Conservation (phyloP, 371 early-diverging fungal species). For the Rhizopus delemar region DNA sequence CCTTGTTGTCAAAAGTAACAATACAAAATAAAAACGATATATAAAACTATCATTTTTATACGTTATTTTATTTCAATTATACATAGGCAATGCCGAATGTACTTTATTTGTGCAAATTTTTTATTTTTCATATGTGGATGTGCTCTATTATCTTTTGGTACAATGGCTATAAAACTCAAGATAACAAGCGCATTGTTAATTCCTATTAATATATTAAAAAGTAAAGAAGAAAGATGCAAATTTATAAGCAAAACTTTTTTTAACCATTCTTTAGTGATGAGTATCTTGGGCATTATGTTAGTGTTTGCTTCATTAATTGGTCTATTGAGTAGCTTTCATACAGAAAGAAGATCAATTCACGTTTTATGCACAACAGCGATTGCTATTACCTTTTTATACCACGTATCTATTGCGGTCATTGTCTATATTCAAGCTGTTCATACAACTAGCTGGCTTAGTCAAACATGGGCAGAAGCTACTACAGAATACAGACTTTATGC, state of each 20-base stretch:
- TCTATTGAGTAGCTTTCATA: slow-evolving; percentile 34
- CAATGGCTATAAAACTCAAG: slow-evolving; percentile 36
- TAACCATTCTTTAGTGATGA: slow-evolving; percentile 33
- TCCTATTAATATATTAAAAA: slow-evolving; percentile 45
- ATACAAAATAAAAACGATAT: neutral
- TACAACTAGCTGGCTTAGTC: slow-evolving; percentile 33
- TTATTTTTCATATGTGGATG: slow-evolving; percentile 41
- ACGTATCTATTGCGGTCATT: slow-evolving; percentile 38
- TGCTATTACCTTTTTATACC: slow-evolving; percentile 39
- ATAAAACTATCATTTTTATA: neutral
- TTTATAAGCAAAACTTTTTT: neutral
- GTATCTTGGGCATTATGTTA: slow-evolving; percentile 41
- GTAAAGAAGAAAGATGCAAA: slow-evolving; percentile 16
- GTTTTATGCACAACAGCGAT: slow-evolving; percentile 36
- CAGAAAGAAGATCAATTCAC: slow-evolving; percentile 34
- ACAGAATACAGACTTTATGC: slow-evolving; percentile 37
- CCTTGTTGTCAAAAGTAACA: slow-evolving; percentile 48
- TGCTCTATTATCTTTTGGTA: slow-evolving; percentile 36
- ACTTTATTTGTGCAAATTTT: slow-evolving; percentile 34
- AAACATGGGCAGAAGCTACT: slow-evolving; percentile 36
- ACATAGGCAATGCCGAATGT: slow-evolving; percentile 35
- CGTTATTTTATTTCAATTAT: slow-evolving; percentile 2
- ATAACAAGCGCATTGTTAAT: slow-evolving; percentile 32
- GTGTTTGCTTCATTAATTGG: slow-evolving; percentile 41
- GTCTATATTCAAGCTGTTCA: slow-evolving; percentile 45